These are phyloP conservation scores for Talaromyces sp. DNA, from an alignment of 2,329 filamentous ascomycete genomes.

Conservation along the genomic window DNA sequence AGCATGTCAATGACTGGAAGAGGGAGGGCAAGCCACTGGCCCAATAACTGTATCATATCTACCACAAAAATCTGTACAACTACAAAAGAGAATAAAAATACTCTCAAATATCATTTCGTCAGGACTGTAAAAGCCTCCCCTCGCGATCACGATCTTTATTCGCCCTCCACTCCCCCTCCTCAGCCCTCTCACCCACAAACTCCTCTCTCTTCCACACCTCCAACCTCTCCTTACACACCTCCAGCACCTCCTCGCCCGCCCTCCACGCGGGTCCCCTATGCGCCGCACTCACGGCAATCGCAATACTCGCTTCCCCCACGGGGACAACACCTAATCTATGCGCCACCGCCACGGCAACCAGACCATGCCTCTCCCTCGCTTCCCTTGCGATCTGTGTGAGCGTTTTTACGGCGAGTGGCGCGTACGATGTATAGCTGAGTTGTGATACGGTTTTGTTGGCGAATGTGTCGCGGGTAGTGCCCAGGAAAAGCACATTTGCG, in stretches of 20 bases:
- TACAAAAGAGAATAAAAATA: no score
- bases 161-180: conserved; percentile 72
- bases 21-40: conserved; percentile 49
- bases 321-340: conserved; percentile 82
- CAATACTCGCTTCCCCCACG: conserved; percentile 86
- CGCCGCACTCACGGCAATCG: conserved; percentile 77
- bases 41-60: conserved; percentile 5
- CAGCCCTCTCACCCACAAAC: conserved; percentile 65
- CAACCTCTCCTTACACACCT: conserved; percentile 76
- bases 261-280: conserved; percentile 82
- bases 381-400: conserved; percentile 33
- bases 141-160: conserved; percentile 68
- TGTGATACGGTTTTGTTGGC: conserved; percentile 35
- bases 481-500: conserved; percentile 42
- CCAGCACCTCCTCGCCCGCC: conserved; percentile 82
- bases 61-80: not conserved
- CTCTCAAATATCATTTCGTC: not conserved
- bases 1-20: conserved; percentile 77
- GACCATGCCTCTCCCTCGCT: conserved; percentile 51
- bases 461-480: conserved; percentile 41
- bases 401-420: conserved; percentile 36
- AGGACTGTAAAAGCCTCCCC: conserved; percentile 17
- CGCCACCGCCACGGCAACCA: conserved; percentile 70
- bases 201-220: conserved; percentile 95
- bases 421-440: conserved; percentile 41